Percentiles rank a stretch among this genome's conserved stretches.
Conservation (phyloP, 2,329 filamentous ascomycete species). For the Paramyrothecium roridum region DNA sequence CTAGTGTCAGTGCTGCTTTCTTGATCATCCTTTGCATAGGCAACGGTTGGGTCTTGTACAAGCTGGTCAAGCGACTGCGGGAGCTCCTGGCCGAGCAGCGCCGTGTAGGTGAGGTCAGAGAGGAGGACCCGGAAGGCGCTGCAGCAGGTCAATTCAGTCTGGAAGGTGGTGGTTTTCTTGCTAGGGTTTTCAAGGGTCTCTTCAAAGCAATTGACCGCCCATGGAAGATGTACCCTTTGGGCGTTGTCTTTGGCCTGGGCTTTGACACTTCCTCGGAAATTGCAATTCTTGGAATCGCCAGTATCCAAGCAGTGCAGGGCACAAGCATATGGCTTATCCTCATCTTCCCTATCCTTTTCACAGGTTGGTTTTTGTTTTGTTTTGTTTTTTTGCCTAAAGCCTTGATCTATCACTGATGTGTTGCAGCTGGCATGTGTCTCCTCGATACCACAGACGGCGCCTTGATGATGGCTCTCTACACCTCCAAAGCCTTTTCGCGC, state of each 20-base stretch:
- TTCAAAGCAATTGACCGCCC: slow-evolving; percentile 73
- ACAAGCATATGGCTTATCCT: slow-evolving; percentile 93
- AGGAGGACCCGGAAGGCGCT: slow-evolving; percentile 21
- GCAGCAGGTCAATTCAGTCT: slow-evolving; percentile 58
- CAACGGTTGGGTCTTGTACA: slow-evolving; percentile 82
- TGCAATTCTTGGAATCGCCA: slow-evolving; percentile 84
- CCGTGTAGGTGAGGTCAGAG: slow-evolving; percentile 10
- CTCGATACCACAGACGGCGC: slow-evolving; percentile 91
- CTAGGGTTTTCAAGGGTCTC: slow-evolving; percentile 66
- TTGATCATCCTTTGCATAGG: slow-evolving; percentile 77
- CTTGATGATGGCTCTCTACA: slow-evolving; percentile 92
- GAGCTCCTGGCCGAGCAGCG: slow-evolving; percentile 47
- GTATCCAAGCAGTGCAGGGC: slow-evolving; percentile 79
- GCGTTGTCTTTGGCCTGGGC: slow-evolving; percentile 84
- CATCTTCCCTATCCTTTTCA: slow-evolving; percentile 88
- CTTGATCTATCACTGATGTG: not conserved
- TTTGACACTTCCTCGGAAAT: slow-evolving; percentile 97
- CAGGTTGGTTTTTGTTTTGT: too few relatives aligned
- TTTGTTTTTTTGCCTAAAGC: too few relatives aligned
- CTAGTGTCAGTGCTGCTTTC: slow-evolving; percentile 79
- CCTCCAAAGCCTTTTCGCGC: slow-evolving; percentile 70
- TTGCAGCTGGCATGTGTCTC: slow-evolving; percentile 83
- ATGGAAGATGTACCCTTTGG: slow-evolving; percentile 96
- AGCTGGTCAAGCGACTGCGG: slow-evolving; percentile 67
- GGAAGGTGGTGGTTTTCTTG: slow-evolving; percentile 74